These are phyloP conservation scores for Podosphaera xanthii DNA, from an alignment of 2,329 filamentous ascomycete genomes.

Conservation along the genomic window DNA sequence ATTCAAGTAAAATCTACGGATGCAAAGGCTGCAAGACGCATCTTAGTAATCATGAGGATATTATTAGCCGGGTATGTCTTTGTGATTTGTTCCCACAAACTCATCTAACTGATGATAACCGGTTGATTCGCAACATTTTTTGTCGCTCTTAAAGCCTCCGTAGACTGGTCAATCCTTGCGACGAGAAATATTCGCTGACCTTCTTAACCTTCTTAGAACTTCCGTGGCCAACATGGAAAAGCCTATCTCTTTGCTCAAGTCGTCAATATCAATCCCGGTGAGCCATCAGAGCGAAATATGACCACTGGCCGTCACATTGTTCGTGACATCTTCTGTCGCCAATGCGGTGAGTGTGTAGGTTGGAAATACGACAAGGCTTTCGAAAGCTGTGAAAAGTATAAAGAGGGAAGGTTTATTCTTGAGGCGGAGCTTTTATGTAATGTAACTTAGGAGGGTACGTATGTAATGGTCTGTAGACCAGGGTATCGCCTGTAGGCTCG, in stretches of 20 bases:
- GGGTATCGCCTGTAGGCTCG: too few relatives aligned
- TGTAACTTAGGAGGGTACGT: constrained; percentile 26
- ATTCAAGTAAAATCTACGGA: constrained; percentile 68
- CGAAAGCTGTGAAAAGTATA: constrained; percentile 84
- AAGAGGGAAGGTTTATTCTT: constrained; percentile 94
- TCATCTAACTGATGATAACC: not conserved
- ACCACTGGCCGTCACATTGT: constrained; percentile 90
- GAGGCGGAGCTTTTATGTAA: constrained; percentile 75
- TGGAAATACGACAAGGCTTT: constrained; percentile 99
- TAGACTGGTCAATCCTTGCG: not conserved
- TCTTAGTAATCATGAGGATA: constrained; percentile 83
- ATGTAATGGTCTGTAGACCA: too few relatives aligned
- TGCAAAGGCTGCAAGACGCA: constrained; percentile 93
- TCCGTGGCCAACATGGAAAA: constrained; percentile 94
- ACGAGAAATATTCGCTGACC: not conserved
- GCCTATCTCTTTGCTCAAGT: constrained; percentile 89
- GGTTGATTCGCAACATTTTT: not conserved
- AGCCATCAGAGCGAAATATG: constrained; percentile 90
- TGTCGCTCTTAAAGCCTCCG: not conserved
- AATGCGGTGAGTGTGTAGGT: constrained; percentile 80
- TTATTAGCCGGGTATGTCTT: constrained; percentile 62
- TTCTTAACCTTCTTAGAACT: constrained; percentile 40
- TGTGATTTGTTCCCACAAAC: not conserved
- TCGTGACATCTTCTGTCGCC: constrained; percentile 72
- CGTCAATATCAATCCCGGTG: constrained; percentile 68